phyloP scores from a whole-genome alignment of 1,139 yeast species.

The Torulaspora pretoriensis region DNA sequence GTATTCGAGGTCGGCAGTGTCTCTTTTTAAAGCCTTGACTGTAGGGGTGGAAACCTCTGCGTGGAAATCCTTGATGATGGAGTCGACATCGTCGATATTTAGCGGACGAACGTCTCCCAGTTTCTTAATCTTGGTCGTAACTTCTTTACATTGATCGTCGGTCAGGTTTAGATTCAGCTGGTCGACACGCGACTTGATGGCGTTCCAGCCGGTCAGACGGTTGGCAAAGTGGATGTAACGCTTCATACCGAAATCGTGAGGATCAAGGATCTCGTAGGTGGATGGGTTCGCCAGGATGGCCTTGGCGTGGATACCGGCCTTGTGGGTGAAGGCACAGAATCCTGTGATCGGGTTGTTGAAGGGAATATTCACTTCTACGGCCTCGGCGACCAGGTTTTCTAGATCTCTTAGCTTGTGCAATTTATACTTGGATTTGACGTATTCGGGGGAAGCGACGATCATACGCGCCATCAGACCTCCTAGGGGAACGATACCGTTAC shows the following conservation, averaged over 20 bases:
- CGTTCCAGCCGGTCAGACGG: slow-evolving; percentile 98
- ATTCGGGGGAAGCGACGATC: slow-evolving; percentile 98
- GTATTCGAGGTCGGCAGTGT: slow-evolving; percentile 27
- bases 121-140: slow-evolving; percentile 85
- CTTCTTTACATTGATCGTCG: slow-evolving; percentile 93
- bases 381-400: slow-evolving; percentile 94
- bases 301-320: slow-evolving; percentile 99
- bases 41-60: slow-evolving; percentile 52
- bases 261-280: slow-evolving; percentile 92
- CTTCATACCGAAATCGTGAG: slow-evolving; percentile 90
- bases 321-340: slow-evolving; percentile 98
- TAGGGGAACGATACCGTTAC: slow-evolving; percentile 96
- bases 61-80: slow-evolving; percentile 91
- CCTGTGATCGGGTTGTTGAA: slow-evolving; percentile 99
- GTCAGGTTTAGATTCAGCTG: slow-evolving; percentile 86
- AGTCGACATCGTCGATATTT: slow-evolving; percentile 95
- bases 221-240: slow-evolving; percentile 96
- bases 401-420: slow-evolving; percentile 92
- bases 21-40: slow-evolving; percentile 29
- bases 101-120: slow-evolving; percentile 93
- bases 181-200: slow-evolving; percentile 96
- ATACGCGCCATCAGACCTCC: slow-evolving; percentile 99
- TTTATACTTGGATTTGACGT: slow-evolving; percentile 91
- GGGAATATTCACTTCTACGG: slow-evolving; percentile 94
- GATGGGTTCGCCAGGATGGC: slow-evolving; percentile 98